A percentile compares a stretch with the other conserved stretches of the same genome.
These are phyloP conservation scores for Gaeumannomyces tritici DNA, from an alignment of 2,329 filamentous ascomycete species.

Conservation along the genomic window DNA sequence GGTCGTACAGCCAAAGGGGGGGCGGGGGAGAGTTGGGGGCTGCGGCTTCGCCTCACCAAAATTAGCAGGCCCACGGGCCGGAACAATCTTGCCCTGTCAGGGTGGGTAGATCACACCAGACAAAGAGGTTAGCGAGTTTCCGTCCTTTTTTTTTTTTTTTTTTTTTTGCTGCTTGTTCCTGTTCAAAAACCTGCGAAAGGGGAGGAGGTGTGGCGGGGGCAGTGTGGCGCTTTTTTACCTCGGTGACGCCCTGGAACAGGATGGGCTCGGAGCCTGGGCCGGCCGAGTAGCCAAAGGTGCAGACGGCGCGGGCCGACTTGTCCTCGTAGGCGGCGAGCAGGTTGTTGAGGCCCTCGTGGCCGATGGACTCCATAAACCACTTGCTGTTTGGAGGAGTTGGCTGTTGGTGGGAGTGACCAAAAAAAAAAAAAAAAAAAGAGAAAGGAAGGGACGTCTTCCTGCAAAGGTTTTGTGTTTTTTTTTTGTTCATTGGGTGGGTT, in stretches of 20 bases:
- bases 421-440: no score
- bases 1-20: no score
- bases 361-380: conserved; percentile 81
- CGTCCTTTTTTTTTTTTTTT: no score
- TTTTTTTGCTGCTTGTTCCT: no score
- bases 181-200: no score
- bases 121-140: background rate
- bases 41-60: conserved; percentile 57
- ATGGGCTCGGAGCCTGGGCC: conserved; percentile 78
- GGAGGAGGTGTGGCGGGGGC: no score
- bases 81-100: conserved; percentile 71
- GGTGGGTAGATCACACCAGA: background rate
- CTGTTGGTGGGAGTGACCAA: no score
- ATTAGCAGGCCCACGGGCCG: conserved; percentile 64
- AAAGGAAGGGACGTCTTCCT: no score
- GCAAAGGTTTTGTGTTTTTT: background rate
- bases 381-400: conserved; percentile 48
- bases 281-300: conserved; percentile 86
- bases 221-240: conserved; percentile 45
- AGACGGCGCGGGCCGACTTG: conserved; percentile 86
- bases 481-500: background rate
- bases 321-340: conserved; percentile 81
- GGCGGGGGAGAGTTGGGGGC: background rate
- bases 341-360: conserved; percentile 80
- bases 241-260: conserved; percentile 84